Evolutionary conservation across 345 rosid genomes (phyloP).

Genomic region (Xanthoceras sorbifolium): DNA sequence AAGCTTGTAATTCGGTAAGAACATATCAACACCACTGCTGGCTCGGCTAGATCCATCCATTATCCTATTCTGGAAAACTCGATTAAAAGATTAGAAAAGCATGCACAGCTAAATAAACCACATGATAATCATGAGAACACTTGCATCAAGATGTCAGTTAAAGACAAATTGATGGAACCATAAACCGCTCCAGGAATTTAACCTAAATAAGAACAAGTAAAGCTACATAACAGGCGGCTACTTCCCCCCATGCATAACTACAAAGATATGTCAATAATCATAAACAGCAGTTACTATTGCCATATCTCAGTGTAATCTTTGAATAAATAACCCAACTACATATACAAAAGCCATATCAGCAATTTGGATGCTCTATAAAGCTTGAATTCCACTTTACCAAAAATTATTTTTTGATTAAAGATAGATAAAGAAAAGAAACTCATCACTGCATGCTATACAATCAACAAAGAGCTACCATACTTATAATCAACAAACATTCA

Average conservation of each 20-base stretch:
- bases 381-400: not conserved
- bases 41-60: constrained; percentile 66
- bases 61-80: constrained; percentile 24
- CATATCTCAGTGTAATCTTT: not conserved
- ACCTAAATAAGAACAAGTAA: not conserved
- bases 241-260: not conserved
- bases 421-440: not conserved
- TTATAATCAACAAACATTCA: no score
- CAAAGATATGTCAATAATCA: not conserved
- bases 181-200: not conserved
- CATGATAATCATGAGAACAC: not conserved
- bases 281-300: not conserved
- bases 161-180: not conserved
- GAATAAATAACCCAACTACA: not conserved
- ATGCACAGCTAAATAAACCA: not conserved
- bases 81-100: not conserved
- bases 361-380: no score
- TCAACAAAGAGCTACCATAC: not conserved
- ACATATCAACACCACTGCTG: constrained; percentile 52
- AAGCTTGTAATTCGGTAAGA: constrained; percentile 70
- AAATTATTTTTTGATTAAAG: no score
- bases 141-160: not conserved
- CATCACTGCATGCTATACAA: not conserved
- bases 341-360: not conserved
- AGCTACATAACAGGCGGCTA: not conserved